phyloP scores from a whole-genome alignment of 2,329 filamentous ascomycete genomes.

The Colletotrichum sidae region DNA sequence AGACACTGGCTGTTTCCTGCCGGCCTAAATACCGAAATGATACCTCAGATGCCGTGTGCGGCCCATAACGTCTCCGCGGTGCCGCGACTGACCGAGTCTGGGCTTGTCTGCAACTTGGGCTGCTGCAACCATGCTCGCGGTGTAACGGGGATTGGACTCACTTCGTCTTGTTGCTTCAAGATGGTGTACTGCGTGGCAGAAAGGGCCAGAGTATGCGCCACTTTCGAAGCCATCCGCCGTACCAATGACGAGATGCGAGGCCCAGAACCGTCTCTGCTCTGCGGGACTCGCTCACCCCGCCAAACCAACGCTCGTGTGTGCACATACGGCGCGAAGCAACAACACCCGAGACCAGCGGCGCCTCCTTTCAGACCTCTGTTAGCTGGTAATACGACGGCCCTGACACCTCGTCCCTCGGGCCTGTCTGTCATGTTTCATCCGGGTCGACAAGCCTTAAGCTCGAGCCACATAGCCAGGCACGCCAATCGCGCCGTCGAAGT shows the following conservation, averaged over 20 bases:
- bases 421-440: conserved; percentile 32
- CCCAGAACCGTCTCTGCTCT: conserved; percentile 11
- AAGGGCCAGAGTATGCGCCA: conserved; percentile 20
- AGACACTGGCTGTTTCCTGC: conserved; percentile 31
- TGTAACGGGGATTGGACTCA: conserved; percentile 25
- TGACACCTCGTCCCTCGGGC: conserved; percentile 17
- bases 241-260: conserved; percentile 16
- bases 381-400: conserved; percentile 4
- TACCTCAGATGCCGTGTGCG: conserved; percentile 11
- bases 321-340: no score
- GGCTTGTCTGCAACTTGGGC: conserved; percentile 28
- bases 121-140: conserved; percentile 29
- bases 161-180: conserved; percentile 17
- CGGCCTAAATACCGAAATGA: conserved; percentile 36
- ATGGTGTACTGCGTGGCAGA: conserved; percentile 1
- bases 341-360: no score
- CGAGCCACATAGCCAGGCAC: conserved; percentile 26
- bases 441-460: conserved; percentile 19
- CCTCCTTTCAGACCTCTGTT: no score
- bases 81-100: conserved; percentile 24
- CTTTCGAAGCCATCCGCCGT: conserved; percentile 21
- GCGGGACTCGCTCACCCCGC: no score
- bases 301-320: no score
- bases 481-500: conserved; percentile 25
- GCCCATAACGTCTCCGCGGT: conserved; percentile 24